Base-by-base conservation (phyloP, 169 alveolate species). In the Cryptosporidium ryanae region DNA sequence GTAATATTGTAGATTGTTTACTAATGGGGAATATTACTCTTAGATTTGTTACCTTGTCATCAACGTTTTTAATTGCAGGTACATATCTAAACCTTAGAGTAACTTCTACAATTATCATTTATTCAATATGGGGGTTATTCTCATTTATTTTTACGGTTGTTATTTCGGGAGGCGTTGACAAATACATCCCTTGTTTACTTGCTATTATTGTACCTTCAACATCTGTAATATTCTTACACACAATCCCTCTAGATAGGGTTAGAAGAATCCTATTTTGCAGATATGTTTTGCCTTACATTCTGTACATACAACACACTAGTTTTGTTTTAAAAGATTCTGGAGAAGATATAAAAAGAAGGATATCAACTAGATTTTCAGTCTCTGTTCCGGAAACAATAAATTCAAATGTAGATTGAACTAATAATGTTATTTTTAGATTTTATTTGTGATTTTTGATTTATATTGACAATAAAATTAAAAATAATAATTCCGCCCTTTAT, bases 211-310 rank as follows among this genome's bases (percentile, higher is more conserved):
- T 68, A 2, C 83, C 83, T 52, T 64, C 83, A n/a, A 65, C 83
- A 25, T 52, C 83, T n/a, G 55, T 68, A 52, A 68, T 68, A 68
- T 68, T 68, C 15, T 54, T 68, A 25, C 83, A 68, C 12, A 68
- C 83, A 23, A 68, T 68, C 63, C 83, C 83, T 27, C 29, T 68
- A 31, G 83, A 68, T 54, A 43, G 83, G 10, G 83, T 68, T 7
- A 68, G 83, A 31, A 50, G 83, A 32, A 68, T 68, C 61, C 52
- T 68, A 55, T 68, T 68, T 17, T 68, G 83, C 29, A 50, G 83
- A n/a, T 68, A 68, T 54, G 66, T 55, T 46, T 31, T 68, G 46
- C 83, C 83, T 2, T 68, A 68, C 21, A 52, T 68, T 7, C 64
- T 68, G 13, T 68, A 68, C 38, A 54, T 68, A 34, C 83, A 68